Conservation (phyloP, 2,329 filamentous ascomycete species). For the Aspergillus japonicus region DNA sequence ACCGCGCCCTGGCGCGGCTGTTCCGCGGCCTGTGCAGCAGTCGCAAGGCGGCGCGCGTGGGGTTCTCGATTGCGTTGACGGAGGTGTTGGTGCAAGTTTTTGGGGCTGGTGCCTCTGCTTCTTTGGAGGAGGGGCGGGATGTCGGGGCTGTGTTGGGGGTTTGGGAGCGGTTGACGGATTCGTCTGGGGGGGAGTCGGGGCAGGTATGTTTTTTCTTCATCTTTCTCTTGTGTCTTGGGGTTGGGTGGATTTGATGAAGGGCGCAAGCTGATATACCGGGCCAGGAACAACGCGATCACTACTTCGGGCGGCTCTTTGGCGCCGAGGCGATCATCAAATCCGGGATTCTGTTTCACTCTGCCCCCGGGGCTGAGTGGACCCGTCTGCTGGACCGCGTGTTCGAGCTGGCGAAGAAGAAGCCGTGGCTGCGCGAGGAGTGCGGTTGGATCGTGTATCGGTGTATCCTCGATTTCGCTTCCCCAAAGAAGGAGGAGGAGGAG, state of each 20-base stretch:
- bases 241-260: too few relatives aligned
- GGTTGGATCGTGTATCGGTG: conserved; percentile 77
- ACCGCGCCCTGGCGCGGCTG: conserved; percentile 57
- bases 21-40: conserved; percentile 88
- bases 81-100: conserved; percentile 75
- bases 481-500: conserved; percentile 25
- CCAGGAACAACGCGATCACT: conserved; percentile 82
- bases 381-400: conserved; percentile 71
- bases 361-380: conserved; percentile 46
- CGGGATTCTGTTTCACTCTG: conserved; percentile 63
- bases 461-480: conserved; percentile 54
- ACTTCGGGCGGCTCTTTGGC: conserved; percentile 83
- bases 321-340: conserved; percentile 83
- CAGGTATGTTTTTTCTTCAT: conserved; percentile 43
- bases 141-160: conserved; percentile 50
- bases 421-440: conserved; percentile 86
- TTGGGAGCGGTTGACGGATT: conserved; percentile 53
- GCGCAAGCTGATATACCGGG: conserved; percentile 41
- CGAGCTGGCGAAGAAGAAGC: conserved; percentile 73
- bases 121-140: conserved; percentile 26
- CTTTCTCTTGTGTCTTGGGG: too few relatives aligned
- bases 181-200: conserved; percentile 53
- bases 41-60: conserved; percentile 81
- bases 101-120: conserved; percentile 22
- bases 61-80: conserved; percentile 84